Evolutionary conservation across 305 asterid species (phyloP).

Genomic region (Solanum hybrid): DNA sequence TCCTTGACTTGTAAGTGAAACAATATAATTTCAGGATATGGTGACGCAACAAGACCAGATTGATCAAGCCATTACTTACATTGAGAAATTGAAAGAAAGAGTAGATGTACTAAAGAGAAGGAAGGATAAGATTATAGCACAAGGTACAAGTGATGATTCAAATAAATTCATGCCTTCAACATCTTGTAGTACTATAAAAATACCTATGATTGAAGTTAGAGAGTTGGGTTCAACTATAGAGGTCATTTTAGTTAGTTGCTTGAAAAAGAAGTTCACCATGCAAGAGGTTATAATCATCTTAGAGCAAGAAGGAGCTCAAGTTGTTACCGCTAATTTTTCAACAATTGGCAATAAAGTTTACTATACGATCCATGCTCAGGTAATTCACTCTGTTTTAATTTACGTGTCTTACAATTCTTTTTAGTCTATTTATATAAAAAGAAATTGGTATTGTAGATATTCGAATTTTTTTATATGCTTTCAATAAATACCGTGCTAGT

Average conservation of each 20-base stretch:
- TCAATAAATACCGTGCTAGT: no score
- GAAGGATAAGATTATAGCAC: conserved; percentile 10
- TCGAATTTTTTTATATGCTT: no score
- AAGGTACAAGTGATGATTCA: background rate
- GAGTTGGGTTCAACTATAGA: conserved; percentile 26
- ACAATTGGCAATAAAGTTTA: background rate
- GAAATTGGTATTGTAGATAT: no score
- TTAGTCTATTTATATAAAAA: background rate
- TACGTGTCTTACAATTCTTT: background rate
- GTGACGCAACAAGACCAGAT: conserved; percentile 31
- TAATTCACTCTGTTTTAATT: background rate
- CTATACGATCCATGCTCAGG: conserved; percentile 31
- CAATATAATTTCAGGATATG: conserved; percentile 16
- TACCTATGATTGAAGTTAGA: conserved; percentile 11
- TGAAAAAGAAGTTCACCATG: conserved; percentile 1
- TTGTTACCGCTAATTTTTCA: conserved; percentile 7
- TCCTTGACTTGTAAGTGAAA: background rate
- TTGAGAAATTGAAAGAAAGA: conserved; percentile 19
- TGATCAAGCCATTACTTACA: conserved; percentile 25
- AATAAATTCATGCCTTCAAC: background rate
- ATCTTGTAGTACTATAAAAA: background rate
- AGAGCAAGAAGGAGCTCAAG: conserved; percentile 35
- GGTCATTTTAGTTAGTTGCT: conserved; percentile 21
- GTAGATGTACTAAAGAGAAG: conserved; percentile 23
- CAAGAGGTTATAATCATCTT: conserved; percentile 16